Evolutionary conservation across 306 rosid species (phyloP), one percentile per base, ranked within the genome.

Genomic region (Sindora glabra): DNA sequence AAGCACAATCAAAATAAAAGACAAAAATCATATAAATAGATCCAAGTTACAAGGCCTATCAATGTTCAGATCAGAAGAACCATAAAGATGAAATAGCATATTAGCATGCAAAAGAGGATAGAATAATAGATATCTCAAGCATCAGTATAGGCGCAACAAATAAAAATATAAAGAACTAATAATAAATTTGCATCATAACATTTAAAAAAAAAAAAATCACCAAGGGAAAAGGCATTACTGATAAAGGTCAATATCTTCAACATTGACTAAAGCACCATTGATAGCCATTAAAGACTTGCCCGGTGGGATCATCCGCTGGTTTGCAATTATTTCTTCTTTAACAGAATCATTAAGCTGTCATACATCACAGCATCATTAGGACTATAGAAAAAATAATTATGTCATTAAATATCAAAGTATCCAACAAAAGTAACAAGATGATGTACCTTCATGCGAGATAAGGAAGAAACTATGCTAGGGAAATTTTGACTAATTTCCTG

Each of bases 241-340:
- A 77, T 89, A 78, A 59, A 92, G 96, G 87, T 92, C 99, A 72
- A 89, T 58, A 71, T 92, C 99, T 62, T 92, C 99, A 1, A 89
- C 86, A 80, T 78, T 92, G 96, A 92, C 56, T 77, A 92, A 77
- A 80, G 95, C 99, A 64, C 99, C 96, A 61, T 92, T 92, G 77
- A 92, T 54, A 66, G 97, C 99, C 94, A 92, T 89, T 77, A 92
- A 84, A 62, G 96, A 92, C 87, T 92, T 92, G 78, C 99, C 99
- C 74, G 99, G 94, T 56, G 96, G 99, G 72, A 92, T 75, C 99
- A 92, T 89, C 71, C 85, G 87, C 80, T 92, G 99, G 79, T 92
- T 92, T 60, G 90, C 92, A 55, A 61, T 73, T 62, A 92, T 92
- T 79, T 92, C 99, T 54, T 89, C 99, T 70, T 78, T 85, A 65